Percentiles rank a stretch among this genome's conserved stretches.
phyloP scores from a whole-genome alignment of 83 land plant species.

The Diphasiastrum complanatum region DNA sequence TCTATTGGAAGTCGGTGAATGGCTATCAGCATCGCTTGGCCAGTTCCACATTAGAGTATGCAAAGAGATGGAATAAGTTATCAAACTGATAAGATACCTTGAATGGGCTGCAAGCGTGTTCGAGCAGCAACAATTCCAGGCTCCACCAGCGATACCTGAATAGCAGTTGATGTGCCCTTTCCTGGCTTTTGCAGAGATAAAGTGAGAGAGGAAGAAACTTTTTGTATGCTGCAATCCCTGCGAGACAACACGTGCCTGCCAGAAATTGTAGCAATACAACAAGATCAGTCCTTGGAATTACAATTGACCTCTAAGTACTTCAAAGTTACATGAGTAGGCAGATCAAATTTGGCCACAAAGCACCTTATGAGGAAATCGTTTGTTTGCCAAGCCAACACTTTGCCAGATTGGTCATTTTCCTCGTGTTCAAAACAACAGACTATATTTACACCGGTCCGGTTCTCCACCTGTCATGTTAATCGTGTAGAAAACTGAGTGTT shows the following conservation, averaged over 20 bases:
- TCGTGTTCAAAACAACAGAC: constrained; percentile 53
- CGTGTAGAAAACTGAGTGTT: too few relatives aligned
- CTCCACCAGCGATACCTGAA: constrained; percentile 45
- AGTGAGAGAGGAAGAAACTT: constrained; percentile 31
- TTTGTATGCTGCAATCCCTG: constrained; percentile 29
- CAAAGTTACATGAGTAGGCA: background rate
- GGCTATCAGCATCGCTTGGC: background rate
- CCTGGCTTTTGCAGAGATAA: constrained; percentile 39
- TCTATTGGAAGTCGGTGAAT: background rate
- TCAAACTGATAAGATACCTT: constrained; percentile 34
- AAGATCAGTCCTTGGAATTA: background rate
- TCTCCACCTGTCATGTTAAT: constrained; percentile 93
- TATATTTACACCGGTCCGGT: constrained; percentile 49
- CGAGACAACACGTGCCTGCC: constrained; percentile 38
- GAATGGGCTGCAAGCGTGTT: constrained; percentile 45
- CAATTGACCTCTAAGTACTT: background rate
- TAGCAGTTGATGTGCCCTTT: constrained; percentile 47
- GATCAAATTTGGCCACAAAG: background rate
- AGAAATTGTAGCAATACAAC: background rate
- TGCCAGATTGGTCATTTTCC: constrained; percentile 21
- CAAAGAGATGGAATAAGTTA: background rate
- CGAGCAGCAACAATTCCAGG: constrained; percentile 45
- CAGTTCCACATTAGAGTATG: background rate
- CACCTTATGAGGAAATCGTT: constrained; percentile 66
- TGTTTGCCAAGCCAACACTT: constrained; percentile 41